phyloP scores from a whole-genome alignment of 768 basidiomycete species.

The Rhodotorula kratochvilovae region DNA sequence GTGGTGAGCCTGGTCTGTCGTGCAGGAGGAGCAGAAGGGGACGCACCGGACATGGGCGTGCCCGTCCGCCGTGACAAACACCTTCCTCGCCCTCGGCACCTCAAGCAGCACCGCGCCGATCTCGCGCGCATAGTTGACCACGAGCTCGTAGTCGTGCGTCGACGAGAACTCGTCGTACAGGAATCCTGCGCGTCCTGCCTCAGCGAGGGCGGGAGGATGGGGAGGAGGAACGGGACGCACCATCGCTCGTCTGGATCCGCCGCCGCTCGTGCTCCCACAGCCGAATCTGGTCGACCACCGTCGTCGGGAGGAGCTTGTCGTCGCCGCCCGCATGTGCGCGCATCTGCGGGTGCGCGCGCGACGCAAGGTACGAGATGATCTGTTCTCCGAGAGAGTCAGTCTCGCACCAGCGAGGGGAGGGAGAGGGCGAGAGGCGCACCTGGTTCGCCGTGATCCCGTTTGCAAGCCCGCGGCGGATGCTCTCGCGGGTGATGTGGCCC shows the following conservation, averaged over 20 bases:
- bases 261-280: conserved; percentile 96
- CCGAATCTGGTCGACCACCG: conserved; percentile 95
- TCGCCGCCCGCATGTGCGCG: conserved; percentile 66
- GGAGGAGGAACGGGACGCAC: conserved; percentile 28
- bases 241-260: conserved; percentile 73
- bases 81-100: conserved; percentile 61
- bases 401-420: neutral
- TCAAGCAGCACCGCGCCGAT: conserved; percentile 81
- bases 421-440: conserved; percentile 46
- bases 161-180: conserved; percentile 84
- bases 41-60: conserved; percentile 42
- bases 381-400: conserved; percentile 46
- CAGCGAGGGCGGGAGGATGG: neutral
- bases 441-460: conserved; percentile 97
- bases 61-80: conserved; percentile 58
- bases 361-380: conserved; percentile 92
- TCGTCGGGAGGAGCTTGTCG: conserved; percentile 91
- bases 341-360: conserved; percentile 98
- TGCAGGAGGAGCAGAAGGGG: neutral
- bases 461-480: conserved; percentile 84
- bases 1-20: neutral
- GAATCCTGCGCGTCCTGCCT: conserved; percentile 56
- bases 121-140: conserved; percentile 76
- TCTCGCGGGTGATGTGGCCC: conserved; percentile 88
- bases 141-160: conserved; percentile 79